Conservation (phyloP, 2,329 filamentous ascomycete species). For the Aspergillus udagawae region DNA sequence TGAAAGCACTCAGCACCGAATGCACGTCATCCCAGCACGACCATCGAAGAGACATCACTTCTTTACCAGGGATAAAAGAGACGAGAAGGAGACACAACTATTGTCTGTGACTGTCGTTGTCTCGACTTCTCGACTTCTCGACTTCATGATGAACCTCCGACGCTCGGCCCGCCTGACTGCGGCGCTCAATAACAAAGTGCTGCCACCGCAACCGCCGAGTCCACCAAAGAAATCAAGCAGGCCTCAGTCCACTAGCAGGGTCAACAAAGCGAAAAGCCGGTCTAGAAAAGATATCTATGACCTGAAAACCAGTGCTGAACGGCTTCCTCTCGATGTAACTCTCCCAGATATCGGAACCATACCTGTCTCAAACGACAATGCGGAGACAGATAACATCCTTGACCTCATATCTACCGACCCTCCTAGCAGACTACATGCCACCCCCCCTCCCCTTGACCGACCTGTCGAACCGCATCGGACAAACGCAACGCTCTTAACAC, state of each 20-base stretch:
- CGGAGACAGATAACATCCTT: conserved; percentile 30
- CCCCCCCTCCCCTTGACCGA: conserved; percentile 41
- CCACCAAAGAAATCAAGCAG: conserved; percentile 18
- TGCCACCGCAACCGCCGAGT: conserved; percentile 16
- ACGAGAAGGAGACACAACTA: not conserved
- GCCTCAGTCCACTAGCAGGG: conserved; percentile 22
- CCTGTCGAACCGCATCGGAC: conserved; percentile 47
- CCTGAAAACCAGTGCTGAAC: not conserved
- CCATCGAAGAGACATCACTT: not conserved
- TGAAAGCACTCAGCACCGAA: not conserved
- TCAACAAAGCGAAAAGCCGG: conserved; percentile 28
- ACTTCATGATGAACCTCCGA: conserved; percentile 46
- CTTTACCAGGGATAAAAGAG: not conserved
- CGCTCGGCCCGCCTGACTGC: conserved; percentile 48
- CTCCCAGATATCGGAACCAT: conserved; percentile 6
- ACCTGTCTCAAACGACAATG: conserved; percentile 19
- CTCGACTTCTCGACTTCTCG: not conserved
- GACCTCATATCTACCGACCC: conserved; percentile 11
- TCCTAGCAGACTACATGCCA: conserved; percentile 43
- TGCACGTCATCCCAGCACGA: not conserved
- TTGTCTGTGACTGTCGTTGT: not conserved
- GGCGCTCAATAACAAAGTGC: conserved; percentile 16
- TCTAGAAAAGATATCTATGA: conserved; percentile 21
- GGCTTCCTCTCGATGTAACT: not conserved
- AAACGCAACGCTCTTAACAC: conserved; percentile 47